These are phyloP conservation scores for Pneumocystis sp. DNA, from an alignment of 1,139 yeast genomes.

Conservation along the genomic window DNA sequence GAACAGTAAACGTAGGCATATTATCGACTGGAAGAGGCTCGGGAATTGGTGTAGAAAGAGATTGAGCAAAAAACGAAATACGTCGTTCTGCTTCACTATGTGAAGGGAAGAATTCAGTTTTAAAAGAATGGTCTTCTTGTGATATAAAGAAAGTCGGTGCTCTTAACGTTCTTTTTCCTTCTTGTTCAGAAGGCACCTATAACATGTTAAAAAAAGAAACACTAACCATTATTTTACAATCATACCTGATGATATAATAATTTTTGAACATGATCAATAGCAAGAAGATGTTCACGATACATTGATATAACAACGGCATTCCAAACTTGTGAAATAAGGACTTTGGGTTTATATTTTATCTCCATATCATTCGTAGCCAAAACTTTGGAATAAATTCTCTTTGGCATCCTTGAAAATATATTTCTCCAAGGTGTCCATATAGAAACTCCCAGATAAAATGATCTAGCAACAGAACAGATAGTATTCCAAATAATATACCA, in stretches of 20 bases:
- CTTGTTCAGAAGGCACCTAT: conserved; percentile 86
- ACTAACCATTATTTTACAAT: not conserved
- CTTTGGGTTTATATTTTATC: conserved; percentile 96
- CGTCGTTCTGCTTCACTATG: conserved; percentile 98
- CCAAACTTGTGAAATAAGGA: conserved; percentile 95
- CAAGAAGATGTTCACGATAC: conserved; percentile 95
- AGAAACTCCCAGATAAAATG: conserved; percentile 95
- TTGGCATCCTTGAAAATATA: conserved; percentile 91
- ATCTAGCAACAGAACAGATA: conserved; percentile 89
- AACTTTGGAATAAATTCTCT: conserved; percentile 93
- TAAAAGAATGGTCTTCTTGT: conserved; percentile 90
- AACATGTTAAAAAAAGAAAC: conserved; percentile 20
- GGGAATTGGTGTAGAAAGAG: conserved; percentile 93
- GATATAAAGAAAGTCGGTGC: conserved; percentile 98
- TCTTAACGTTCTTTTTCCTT: conserved; percentile 94
- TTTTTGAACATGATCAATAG: conserved; percentile 96
- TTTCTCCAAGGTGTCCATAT: conserved; percentile 99
- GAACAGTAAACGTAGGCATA: conserved; percentile 97
- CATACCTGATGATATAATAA: conserved; percentile 62
- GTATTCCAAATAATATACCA: conserved; percentile 96
- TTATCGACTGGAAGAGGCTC: conserved; percentile 97
- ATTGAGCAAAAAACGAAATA: conserved; percentile 96
- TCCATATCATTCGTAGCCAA: conserved; percentile 98
- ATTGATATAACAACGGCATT: conserved; percentile 94
- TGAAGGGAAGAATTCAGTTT: conserved; percentile 89